Evolutionary conservation across 352 stramenopile species (phyloP).

Genomic region (Aphanomyces invadans): DNA sequence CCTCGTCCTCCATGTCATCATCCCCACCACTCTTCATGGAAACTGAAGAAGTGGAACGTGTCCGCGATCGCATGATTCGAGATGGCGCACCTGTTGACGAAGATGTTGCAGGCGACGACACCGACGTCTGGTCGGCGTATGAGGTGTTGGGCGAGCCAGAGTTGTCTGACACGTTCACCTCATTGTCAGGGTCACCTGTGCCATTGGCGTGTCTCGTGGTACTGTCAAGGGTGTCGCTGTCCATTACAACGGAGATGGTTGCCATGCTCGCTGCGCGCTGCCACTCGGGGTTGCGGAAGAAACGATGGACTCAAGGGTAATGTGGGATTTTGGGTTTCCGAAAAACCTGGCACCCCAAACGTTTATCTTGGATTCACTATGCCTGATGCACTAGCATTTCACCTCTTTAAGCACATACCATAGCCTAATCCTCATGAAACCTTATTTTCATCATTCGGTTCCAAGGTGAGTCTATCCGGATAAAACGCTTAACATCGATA

Average conservation of each 20-base stretch:
- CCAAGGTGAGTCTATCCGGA: background rate
- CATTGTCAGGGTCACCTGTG: background rate
- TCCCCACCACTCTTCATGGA: slow-evolving; percentile 21
- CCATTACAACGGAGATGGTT: background rate
- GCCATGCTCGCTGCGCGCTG: slow-evolving; percentile 6
- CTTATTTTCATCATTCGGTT: background rate
- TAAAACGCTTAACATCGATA: background rate
- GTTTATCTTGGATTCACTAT: background rate
- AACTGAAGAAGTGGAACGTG: slow-evolving; percentile 16
- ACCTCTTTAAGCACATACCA: background rate
- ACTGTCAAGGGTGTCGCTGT: background rate
- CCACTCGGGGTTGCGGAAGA: background rate
- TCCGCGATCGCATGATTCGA: background rate
- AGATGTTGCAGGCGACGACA: slow-evolving; percentile 11
- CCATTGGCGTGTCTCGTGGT: background rate
- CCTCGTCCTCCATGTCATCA: slow-evolving; percentile 14
- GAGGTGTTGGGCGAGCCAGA: background rate
- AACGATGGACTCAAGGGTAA: background rate
- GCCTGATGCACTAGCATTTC: background rate
- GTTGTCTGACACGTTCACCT: background rate
- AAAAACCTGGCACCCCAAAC: slow-evolving; percentile 2
- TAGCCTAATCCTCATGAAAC: slow-evolving; percentile 10
- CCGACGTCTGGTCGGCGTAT: background rate
- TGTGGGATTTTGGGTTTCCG: background rate
- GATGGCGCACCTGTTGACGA: background rate